phyloP scores from a whole-genome alignment of 305 asterid genomes.

The Fraxinus sp. region DNA sequence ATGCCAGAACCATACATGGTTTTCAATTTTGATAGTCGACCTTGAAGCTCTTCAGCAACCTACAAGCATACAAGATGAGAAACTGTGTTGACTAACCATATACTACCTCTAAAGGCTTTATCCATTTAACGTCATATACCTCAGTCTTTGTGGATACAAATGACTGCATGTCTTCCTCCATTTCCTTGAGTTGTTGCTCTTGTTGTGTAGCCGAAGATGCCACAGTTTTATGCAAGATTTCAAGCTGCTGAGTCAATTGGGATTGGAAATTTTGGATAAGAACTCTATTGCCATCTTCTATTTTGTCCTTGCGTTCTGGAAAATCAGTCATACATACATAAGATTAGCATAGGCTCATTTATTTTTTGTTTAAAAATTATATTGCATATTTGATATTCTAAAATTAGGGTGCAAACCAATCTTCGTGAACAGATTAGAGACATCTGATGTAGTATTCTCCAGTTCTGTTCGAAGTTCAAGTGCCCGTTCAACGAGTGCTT shows the following conservation, averaged over 20 bases:
- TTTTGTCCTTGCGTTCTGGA: constrained; percentile 41
- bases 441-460: constrained; percentile 50
- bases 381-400: neutral
- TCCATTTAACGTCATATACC: constrained; percentile 33
- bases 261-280: constrained; percentile 32
- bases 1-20: constrained; percentile 31
- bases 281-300: constrained; percentile 46
- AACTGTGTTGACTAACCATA: neutral
- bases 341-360: neutral
- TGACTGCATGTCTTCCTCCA: constrained; percentile 40
- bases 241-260: constrained; percentile 50
- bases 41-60: constrained; percentile 44
- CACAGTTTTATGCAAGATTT: constrained; percentile 35
- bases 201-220: constrained; percentile 40
- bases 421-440: constrained; percentile 41
- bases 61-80: constrained; percentile 17
- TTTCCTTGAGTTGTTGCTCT: constrained; percentile 43
- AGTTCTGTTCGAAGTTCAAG: constrained; percentile 52
- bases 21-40: constrained; percentile 37
- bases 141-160: constrained; percentile 41
- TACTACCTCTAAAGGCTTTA: constrained; percentile 1
- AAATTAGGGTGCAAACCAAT: constrained; percentile 35
- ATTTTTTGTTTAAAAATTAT: neutral
- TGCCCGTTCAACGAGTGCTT: constrained; percentile 44
- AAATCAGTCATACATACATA: neutral